phyloP scores from a whole-genome alignment of 805 yeast species.

The Peterozyma xylosa region DNA sequence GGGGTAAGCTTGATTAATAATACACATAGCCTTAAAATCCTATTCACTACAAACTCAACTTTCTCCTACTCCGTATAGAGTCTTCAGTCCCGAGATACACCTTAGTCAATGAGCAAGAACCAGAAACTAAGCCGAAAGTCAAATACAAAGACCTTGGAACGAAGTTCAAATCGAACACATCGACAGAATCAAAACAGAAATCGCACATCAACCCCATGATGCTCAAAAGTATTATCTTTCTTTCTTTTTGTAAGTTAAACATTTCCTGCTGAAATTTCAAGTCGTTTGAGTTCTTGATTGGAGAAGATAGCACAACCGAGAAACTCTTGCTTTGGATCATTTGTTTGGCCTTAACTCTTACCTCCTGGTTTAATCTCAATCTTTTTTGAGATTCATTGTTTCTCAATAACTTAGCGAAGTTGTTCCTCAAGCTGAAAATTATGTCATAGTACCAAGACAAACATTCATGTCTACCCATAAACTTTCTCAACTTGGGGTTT shows the following conservation, averaged over 20 bases:
- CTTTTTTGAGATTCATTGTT: conserved; percentile 43
- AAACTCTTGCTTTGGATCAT: conserved; percentile 24
- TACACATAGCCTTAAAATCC: no score
- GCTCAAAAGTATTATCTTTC: conserved; percentile 29
- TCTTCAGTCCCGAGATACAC: conserved; percentile 16
- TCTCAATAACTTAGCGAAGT: conserved; percentile 33
- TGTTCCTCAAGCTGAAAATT: conserved; percentile 45
- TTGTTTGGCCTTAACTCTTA: conserved; percentile 44
- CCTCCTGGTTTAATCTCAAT: conserved; percentile 50
- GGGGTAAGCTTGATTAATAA: no score
- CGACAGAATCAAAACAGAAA: conserved; percentile 38
- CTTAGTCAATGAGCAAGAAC: conserved; percentile 20
- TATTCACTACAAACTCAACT: no score
- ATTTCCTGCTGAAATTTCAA: conserved; percentile 19
- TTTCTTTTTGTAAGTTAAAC: conserved; percentile 25
- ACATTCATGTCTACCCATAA: conserved; percentile 51
- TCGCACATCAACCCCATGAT: conserved; percentile 35
- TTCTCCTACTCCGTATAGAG: neutral
- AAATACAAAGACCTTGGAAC: conserved; percentile 20
- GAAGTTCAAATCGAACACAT: conserved; percentile 27
- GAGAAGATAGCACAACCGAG: conserved; percentile 12
- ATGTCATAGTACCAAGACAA: conserved; percentile 67
- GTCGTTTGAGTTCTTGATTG: conserved; percentile 12
- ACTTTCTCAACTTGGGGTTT: conserved; percentile 24
- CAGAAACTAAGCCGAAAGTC: conserved; percentile 24